Conservation (phyloP, 2,329 filamentous ascomycete genomes). For the Aspergillus hiratsukae region DNA sequence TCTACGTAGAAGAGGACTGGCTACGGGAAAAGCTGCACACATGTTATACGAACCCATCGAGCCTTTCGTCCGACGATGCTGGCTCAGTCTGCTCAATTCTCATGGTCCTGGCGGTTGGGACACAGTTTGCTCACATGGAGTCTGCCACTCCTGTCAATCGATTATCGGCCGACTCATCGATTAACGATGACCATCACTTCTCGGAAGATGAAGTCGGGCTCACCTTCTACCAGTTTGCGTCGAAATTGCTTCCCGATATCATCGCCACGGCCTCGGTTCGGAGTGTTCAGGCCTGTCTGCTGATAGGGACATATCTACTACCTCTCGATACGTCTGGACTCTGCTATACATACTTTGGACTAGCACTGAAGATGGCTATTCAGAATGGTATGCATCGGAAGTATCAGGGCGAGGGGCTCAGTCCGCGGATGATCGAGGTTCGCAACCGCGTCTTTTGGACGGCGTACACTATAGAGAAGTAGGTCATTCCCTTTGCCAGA, state of each 20-base stretch:
- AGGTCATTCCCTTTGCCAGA: conserved; percentile 8
- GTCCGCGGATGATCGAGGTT: conserved; percentile 48
- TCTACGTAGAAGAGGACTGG: conserved; percentile 42
- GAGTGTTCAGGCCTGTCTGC: conserved; percentile 55
- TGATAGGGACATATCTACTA: conserved; percentile 54
- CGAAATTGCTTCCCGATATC: conserved; percentile 52
- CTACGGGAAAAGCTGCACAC: conserved; percentile 35
- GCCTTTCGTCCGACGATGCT: conserved; percentile 35
- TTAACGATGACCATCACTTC: conserved; percentile 31
- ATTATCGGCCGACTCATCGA: conserved; percentile 18
- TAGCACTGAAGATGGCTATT: conserved; percentile 55
- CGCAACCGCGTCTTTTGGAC: conserved; percentile 57
- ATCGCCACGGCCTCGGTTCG: conserved; percentile 54
- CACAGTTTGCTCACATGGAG: conserved; percentile 43
- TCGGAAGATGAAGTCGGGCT: conserved; percentile 53
- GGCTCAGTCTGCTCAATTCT: conserved; percentile 40
- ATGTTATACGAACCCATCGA: conserved; percentile 34
- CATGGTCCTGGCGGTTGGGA: conserved; percentile 42
- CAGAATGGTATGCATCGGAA: conserved; percentile 58
- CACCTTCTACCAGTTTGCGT: conserved; percentile 54
- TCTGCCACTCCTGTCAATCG: conserved; percentile 34
- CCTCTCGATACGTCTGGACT: conserved; percentile 55
- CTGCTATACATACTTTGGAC: conserved; percentile 54
- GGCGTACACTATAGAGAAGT: conserved; percentile 55
- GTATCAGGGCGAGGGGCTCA: conserved; percentile 46